A percentile compares a stretch with the other conserved stretches of the same genome.
Evolutionary conservation across 2,329 filamentous ascomycete genomes (phyloP).

Genomic region (Phialophora macrospora): DNA sequence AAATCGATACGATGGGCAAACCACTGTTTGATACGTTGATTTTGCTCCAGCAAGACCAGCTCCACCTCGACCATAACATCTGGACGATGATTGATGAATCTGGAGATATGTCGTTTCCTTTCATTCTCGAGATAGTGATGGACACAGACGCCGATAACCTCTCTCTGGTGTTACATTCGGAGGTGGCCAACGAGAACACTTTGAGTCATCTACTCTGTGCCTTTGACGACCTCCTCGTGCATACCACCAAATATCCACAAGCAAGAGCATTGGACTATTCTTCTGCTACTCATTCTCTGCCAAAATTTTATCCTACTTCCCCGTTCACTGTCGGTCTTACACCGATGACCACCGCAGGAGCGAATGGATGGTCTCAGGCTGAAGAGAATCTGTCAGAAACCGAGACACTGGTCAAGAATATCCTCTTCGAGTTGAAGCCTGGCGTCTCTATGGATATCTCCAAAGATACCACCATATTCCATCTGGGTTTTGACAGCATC

Average conservation of each 20-base stretch:
- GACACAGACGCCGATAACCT: constrained; percentile 59
- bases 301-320: constrained; percentile 4
- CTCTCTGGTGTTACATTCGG: constrained; percentile 66
- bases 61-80: constrained; percentile 52
- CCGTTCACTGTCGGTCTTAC: not conserved
- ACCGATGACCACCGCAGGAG: not conserved
- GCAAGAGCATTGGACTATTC: constrained; percentile 29
- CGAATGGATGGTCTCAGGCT: not conserved
- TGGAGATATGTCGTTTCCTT: constrained; percentile 67
- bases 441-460: constrained; percentile 8
- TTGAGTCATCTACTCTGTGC: constrained; percentile 34
- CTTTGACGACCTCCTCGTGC: constrained; percentile 44
- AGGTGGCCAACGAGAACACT: constrained; percentile 43
- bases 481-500: constrained; percentile 90
- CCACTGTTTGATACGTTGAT: constrained; percentile 80
- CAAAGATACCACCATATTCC: constrained; percentile 73
- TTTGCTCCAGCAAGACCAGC: constrained; percentile 70
- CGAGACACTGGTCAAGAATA: constrained; percentile 16
- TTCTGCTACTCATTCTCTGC: constrained; percentile 12
- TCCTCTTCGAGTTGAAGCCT: constrained; percentile 28
- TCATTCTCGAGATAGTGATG: constrained; percentile 77
- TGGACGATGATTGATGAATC: constrained; percentile 59
- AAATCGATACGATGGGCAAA: constrained; percentile 52
- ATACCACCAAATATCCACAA: constrained; percentile 40
- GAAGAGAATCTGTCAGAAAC: constrained; percentile 13